Conservation (phyloP, 1,284 basidiomycete species). For the Ustilago sp. region DNA sequence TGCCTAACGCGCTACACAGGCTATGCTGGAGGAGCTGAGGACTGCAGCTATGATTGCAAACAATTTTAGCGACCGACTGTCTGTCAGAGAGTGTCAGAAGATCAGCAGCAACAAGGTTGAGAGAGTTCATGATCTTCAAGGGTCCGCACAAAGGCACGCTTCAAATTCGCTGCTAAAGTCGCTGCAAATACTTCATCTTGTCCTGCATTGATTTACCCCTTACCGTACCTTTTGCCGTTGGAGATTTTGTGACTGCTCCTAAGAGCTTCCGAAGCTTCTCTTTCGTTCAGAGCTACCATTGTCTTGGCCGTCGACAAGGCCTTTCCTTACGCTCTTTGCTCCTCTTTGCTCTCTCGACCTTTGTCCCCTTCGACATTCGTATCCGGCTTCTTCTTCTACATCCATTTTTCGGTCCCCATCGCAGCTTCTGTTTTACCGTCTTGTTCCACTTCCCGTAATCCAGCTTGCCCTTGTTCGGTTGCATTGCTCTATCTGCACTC, state of each 20-base stretch:
- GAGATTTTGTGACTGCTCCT: neutral
- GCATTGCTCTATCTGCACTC: neutral
- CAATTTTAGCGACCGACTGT: neutral
- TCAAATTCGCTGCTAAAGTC: neutral
- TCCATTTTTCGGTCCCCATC: neutral
- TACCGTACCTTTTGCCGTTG: neutral
- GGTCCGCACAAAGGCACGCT: constrained; percentile 1
- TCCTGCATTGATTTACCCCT: constrained; percentile 13
- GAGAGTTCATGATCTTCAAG: neutral
- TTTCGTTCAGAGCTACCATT: neutral
- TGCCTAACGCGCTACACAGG: too few relatives aligned
- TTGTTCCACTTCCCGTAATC: neutral
- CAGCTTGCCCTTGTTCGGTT: neutral
- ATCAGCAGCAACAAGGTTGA: neutral
- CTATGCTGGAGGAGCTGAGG: too few relatives aligned
- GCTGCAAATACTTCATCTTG: constrained; percentile 10
- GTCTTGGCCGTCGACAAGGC: neutral
- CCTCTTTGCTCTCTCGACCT: neutral
- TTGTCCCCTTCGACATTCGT: neutral
- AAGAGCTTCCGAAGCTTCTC: neutral
- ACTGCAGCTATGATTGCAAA: neutral
- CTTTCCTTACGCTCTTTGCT: neutral
- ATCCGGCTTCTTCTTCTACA: neutral
- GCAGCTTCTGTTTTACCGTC: neutral
- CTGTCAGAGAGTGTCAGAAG: neutral